Percentiles rank a stretch among this genome's conserved stretches.
Evolutionary conservation across 2,329 filamentous ascomycete genomes (phyloP).

Genomic region (Uncinocarpus reesii): DNA sequence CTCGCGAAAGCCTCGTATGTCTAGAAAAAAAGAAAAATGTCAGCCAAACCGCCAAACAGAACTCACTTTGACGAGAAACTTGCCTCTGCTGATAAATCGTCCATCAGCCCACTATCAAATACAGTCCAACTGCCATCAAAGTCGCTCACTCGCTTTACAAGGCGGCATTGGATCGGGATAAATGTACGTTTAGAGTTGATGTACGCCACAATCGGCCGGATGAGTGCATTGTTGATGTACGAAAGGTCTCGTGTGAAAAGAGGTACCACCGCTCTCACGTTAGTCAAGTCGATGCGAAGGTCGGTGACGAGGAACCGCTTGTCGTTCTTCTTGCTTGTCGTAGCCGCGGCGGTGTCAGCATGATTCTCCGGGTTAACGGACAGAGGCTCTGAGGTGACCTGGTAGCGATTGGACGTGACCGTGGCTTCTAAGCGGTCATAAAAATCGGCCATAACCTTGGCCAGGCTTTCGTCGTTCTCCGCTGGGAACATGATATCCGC

Average conservation of each 20-base stretch:
- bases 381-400: slow-evolving; percentile 13
- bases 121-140: slow-evolving; percentile 95
- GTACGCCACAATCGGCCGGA: slow-evolving; percentile 92
- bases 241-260: slow-evolving; percentile 85
- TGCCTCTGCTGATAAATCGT: slow-evolving; percentile 78
- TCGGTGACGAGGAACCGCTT: slow-evolving; percentile 85
- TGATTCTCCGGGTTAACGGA: neutral
- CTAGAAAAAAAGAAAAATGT: slow-evolving; percentile 25
- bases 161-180: slow-evolving; percentile 87
- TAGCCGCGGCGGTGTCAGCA: neutral
- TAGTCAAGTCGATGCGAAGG: slow-evolving; percentile 86
- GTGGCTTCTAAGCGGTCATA: slow-evolving; percentile 93
- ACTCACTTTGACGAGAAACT: slow-evolving; percentile 17
- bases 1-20: slow-evolving; percentile 89
- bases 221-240: slow-evolving; percentile 90
- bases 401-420: slow-evolving; percentile 65
- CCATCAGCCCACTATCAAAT: slow-evolving; percentile 87
- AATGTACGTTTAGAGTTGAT: slow-evolving; percentile 94
- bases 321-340: slow-evolving; percentile 41
- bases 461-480: slow-evolving; percentile 77
- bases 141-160: slow-evolving; percentile 78
- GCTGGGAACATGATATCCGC: slow-evolving; percentile 90
- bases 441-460: slow-evolving; percentile 92
- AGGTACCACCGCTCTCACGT: slow-evolving; percentile 84
- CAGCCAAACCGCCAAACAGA: slow-evolving; percentile 14